Evolutionary conservation across 495 filamentous ascomycete species (phyloP).

Genomic region (Margaritispora aquatica): DNA sequence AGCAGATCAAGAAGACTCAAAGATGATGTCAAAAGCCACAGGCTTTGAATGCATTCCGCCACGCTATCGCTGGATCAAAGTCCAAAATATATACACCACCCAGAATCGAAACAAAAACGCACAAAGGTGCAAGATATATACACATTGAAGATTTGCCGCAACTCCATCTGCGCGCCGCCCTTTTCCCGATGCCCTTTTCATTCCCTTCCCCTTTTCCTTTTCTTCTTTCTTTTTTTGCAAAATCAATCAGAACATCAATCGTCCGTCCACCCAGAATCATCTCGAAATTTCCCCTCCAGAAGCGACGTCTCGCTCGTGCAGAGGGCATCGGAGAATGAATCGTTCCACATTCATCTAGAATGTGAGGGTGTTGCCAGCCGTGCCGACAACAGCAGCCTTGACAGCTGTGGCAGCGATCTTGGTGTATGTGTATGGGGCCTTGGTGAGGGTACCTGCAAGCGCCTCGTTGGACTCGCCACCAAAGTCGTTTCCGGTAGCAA

Average conservation of each 20-base stretch:
- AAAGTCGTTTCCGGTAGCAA: neutral
- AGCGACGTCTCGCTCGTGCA: neutral
- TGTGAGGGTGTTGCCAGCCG: neutral
- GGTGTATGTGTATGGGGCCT: neutral
- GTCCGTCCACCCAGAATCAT: too few species aligned
- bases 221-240: neutral
- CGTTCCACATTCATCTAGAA: neutral
- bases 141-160: neutral
- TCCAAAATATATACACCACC: neutral
- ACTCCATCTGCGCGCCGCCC: too few species aligned
- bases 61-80: neutral
- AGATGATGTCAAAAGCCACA: neutral
- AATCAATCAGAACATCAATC: neutral
- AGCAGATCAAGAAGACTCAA: too few species aligned
- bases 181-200: too few species aligned
- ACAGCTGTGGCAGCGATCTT: neutral
- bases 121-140: neutral
- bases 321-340: neutral
- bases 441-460: neutral
- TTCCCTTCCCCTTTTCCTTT: neutral
- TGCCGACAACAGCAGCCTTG: conserved; percentile 1
- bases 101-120: too few species aligned
- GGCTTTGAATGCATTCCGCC: neutral
- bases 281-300: neutral
- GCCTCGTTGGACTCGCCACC: neutral